Evolutionary conservation across 2,329 filamentous ascomycete species (phyloP).

Genomic region (Botrytis sinoallii): DNA sequence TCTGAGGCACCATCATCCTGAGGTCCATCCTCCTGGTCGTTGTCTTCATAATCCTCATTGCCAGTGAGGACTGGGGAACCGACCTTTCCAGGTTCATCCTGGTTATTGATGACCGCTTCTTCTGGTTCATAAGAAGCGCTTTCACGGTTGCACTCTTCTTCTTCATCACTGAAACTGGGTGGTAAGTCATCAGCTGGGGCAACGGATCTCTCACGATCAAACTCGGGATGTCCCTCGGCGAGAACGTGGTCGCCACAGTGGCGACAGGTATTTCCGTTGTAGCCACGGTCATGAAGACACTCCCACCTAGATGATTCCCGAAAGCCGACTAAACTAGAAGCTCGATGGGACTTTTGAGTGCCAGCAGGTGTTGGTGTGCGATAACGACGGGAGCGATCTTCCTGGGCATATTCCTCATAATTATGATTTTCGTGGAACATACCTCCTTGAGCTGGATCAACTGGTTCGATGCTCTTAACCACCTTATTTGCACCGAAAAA

Average conservation of each 20-base stretch:
- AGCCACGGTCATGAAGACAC: background rate
- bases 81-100: background rate
- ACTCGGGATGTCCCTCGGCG: background rate
- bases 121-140: background rate
- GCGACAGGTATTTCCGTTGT: background rate
- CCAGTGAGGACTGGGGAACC: background rate
- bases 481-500: background rate
- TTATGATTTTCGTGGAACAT: background rate
- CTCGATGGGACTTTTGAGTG: background rate
- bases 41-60: background rate
- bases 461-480: background rate
- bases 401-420: background rate
- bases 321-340: background rate
- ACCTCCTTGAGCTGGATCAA: background rate
- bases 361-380: background rate
- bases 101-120: background rate
- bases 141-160: background rate
- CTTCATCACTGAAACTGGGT: background rate
- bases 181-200: background rate
- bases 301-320: background rate
- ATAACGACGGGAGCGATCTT: background rate
- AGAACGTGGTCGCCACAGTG: background rate
- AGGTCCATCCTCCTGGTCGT: background rate
- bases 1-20: too few species aligned
- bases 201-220: background rate